Percentiles rank a stretch among this genome's conserved stretches.
Conservation (phyloP, 345 rosid species). For the Camelina hispida region DNA sequence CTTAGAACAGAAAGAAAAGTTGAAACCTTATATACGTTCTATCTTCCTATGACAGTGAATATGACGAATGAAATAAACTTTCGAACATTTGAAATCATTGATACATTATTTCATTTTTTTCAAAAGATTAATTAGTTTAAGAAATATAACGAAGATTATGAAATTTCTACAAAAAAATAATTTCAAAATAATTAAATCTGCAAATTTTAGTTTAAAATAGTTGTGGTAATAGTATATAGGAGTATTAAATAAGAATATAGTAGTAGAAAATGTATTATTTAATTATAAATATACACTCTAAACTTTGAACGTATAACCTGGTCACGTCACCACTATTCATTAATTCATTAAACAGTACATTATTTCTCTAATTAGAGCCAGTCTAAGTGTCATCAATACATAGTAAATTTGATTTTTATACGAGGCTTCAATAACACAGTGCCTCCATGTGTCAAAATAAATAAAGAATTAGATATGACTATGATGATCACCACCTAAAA, state of each 20-base stretch:
- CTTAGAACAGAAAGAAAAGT: background rate
- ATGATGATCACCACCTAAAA: conserved; percentile 21
- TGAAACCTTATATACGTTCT: background rate
- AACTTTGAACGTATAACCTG: background rate
- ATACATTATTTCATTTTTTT: background rate
- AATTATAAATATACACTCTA: background rate
- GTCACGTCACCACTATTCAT: background rate
- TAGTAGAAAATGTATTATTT: background rate
- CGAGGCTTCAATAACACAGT: conserved; percentile 21
- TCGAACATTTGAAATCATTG: background rate
- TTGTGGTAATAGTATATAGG: background rate
- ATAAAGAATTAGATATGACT: conserved; percentile 1
- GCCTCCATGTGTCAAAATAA: background rate
- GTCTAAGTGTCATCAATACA: conserved; percentile 1
- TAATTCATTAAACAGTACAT: background rate
- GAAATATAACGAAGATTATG: background rate
- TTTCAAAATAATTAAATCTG: background rate
- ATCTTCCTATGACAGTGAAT: background rate
- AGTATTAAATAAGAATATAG: background rate
- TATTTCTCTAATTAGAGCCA: background rate
- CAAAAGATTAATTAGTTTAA: background rate
- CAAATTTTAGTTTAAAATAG: background rate
- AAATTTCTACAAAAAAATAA: background rate
- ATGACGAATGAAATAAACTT: background rate
- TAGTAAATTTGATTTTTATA: background rate